Conservation (phyloP, 2,329 filamentous ascomycete genomes). For the Colletotrichum chrysophilum region DNA sequence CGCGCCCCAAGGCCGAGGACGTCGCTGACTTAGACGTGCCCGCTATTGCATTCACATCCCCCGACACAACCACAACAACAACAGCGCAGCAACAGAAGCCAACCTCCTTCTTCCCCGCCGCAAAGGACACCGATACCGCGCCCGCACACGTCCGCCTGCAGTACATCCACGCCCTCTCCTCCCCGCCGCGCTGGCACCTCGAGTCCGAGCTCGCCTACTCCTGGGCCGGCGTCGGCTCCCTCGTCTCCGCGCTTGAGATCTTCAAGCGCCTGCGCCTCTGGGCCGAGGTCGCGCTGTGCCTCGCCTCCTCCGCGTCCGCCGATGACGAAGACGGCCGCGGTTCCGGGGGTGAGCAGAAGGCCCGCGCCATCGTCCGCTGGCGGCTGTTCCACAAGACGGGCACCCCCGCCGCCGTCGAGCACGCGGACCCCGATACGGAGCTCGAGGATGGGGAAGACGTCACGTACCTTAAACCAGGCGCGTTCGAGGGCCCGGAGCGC, state of each 20-base stretch:
- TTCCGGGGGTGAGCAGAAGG: conserved; percentile 76
- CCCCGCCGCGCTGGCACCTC: conserved; percentile 90
- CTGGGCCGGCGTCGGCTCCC: conserved; percentile 89
- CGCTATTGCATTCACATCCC: conserved; percentile 48
- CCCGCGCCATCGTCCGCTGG: conserved; percentile 75
- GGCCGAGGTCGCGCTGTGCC: conserved; percentile 93
- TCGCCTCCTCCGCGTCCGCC: conserved; percentile 65
- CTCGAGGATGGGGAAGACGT: conserved; percentile 44
- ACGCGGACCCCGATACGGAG: conserved; percentile 51
- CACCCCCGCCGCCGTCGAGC: conserved; percentile 23
- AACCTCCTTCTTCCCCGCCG: conserved; percentile 80
- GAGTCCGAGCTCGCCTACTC: conserved; percentile 91
- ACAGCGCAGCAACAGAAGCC: conserved; percentile 48
- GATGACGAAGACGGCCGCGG: conserved; percentile 61
- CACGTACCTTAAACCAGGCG: conserved; percentile 57
- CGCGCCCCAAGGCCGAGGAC: conserved; percentile 23
- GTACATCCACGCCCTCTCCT: conserved; percentile 84
- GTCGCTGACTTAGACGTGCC: conserved; percentile 41
- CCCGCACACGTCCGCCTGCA: conserved; percentile 76
- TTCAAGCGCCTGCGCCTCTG: conserved; percentile 93
- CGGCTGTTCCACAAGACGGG: conserved; percentile 76
- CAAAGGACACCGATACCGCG: conserved; percentile 79
- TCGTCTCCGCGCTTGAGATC: conserved; percentile 91
- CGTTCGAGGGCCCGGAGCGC: conserved; percentile 68
- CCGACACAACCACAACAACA: conserved; percentile 29